Percentiles rank a stretch among this genome's conserved stretches.
These are phyloP conservation scores for Macrophomina tecta DNA, from an alignment of 2,329 filamentous ascomycete species.

Conservation along the genomic window DNA sequence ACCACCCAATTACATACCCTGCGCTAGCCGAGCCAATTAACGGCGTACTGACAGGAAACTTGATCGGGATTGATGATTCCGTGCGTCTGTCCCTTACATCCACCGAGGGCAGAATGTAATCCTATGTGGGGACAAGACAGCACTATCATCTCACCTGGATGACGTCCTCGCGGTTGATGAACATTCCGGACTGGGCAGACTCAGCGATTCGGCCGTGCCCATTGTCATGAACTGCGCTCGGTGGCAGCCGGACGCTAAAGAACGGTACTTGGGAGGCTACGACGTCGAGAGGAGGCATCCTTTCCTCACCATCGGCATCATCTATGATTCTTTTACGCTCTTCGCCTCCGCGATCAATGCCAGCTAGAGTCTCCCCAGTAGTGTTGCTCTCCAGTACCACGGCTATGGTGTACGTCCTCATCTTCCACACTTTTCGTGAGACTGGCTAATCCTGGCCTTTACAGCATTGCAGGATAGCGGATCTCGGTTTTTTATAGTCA, in stretches of 20 bases:
- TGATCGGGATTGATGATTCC: not conserved
- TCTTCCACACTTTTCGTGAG: not conserved
- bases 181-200: not conserved
- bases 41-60: not conserved
- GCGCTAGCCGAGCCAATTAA: not conserved
- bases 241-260: constrained; percentile 33
- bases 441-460: not conserved
- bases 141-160: not conserved
- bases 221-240: constrained; percentile 36
- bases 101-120: not conserved
- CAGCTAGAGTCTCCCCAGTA: constrained; percentile 30
- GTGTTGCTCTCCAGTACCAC: constrained; percentile 31
- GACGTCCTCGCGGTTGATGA: not conserved
- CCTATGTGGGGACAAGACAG: not conserved
- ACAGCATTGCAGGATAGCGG: constrained; percentile 25
- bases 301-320: constrained; percentile 31
- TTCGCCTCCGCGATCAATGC: constrained; percentile 32
- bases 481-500: constrained; percentile 29
- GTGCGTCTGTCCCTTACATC: not conserved
- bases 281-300: constrained; percentile 33
- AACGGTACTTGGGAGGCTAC: constrained; percentile 31
- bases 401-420: constrained; percentile 28
- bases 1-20: not conserved
- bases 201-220: constrained; percentile 34
- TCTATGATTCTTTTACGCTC: constrained; percentile 32